These are phyloP conservation scores for Fusarium continuum DNA, from an alignment of 2,329 filamentous ascomycete species.

Conservation along the genomic window DNA sequence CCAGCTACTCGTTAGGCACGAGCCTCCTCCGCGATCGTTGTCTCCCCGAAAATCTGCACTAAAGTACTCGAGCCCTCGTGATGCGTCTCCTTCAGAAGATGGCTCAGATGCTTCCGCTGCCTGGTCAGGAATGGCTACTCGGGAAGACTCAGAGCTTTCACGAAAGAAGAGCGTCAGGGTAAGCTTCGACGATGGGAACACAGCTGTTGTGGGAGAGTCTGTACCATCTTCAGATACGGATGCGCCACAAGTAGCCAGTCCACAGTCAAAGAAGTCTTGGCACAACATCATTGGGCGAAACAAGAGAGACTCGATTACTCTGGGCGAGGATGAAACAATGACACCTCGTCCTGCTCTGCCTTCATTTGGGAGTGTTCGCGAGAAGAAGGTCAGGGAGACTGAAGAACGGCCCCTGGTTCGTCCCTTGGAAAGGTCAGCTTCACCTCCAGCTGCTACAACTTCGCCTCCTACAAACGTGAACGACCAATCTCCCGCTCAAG, in stretches of 20 bases:
- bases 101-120: slow-evolving; percentile 56
- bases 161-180: slow-evolving; percentile 75
- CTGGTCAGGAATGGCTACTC: slow-evolving; percentile 35
- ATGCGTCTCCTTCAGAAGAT: slow-evolving; percentile 61
- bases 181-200: slow-evolving; percentile 79
- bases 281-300: slow-evolving; percentile 58
- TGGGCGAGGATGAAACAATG: slow-evolving; percentile 75
- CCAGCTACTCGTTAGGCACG: slow-evolving; percentile 67
- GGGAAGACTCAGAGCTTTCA: slow-evolving; percentile 51
- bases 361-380: slow-evolving; percentile 77
- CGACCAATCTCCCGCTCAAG: slow-evolving; percentile 20
- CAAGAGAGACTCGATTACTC: slow-evolving; percentile 57
- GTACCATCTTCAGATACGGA: slow-evolving; percentile 50
- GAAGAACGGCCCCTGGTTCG: slow-evolving; percentile 68
- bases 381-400: slow-evolving; percentile 63
- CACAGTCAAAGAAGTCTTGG: slow-evolving; percentile 59
- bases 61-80: slow-evolving; percentile 67
- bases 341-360: slow-evolving; percentile 78
- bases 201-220: slow-evolving; percentile 62
- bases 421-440: slow-evolving; percentile 54
- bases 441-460: slow-evolving; percentile 27
- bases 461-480: slow-evolving; percentile 42
- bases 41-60: slow-evolving; percentile 82
- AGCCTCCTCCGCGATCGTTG: slow-evolving; percentile 74
- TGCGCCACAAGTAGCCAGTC: slow-evolving; percentile 49